Evolutionary conservation across 164 flowering plant genomes (phyloP).

Genomic region (Annona cherimola): DNA sequence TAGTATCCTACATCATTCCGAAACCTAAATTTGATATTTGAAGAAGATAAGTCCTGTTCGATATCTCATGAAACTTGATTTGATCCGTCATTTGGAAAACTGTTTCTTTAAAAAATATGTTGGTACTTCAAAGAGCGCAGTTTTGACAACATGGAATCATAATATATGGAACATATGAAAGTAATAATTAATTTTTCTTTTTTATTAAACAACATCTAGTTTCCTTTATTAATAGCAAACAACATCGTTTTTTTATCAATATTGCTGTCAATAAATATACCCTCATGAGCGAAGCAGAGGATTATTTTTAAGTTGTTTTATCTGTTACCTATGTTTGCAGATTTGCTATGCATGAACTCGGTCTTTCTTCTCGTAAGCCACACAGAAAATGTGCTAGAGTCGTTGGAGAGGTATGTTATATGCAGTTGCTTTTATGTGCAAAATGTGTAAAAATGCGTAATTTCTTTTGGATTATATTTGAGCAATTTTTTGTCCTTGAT

Average conservation of each 20-base stretch:
- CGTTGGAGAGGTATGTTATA: slow-evolving; percentile 71
- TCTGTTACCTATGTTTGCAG: slow-evolving; percentile 32
- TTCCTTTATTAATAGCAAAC: not conserved
- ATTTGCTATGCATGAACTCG: slow-evolving; percentile 96
- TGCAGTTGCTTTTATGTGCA: not conserved
- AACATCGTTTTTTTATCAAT: not conserved
- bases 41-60: too few species aligned
- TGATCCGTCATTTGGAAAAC: too few species aligned
- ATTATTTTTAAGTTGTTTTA: not conserved
- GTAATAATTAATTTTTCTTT: not conserved
- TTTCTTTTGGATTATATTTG: not conserved
- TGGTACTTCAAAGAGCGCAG: too few species aligned
- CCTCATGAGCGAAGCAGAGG: not conserved
- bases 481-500: not conserved
- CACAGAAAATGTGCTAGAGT: slow-evolving; percentile 96
- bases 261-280: not conserved
- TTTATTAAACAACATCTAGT: not conserved
- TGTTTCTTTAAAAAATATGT: too few species aligned
- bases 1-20: too few species aligned
- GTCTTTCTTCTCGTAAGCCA: slow-evolving; percentile 87
- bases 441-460: not conserved
- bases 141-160: not conserved
- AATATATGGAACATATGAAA: not conserved
- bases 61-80: too few species aligned
- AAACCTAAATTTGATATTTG: too few species aligned